Evolutionary conservation across 2,329 filamentous ascomycete species (phyloP).

Genomic region (Aspergillus quadricinctus): DNA sequence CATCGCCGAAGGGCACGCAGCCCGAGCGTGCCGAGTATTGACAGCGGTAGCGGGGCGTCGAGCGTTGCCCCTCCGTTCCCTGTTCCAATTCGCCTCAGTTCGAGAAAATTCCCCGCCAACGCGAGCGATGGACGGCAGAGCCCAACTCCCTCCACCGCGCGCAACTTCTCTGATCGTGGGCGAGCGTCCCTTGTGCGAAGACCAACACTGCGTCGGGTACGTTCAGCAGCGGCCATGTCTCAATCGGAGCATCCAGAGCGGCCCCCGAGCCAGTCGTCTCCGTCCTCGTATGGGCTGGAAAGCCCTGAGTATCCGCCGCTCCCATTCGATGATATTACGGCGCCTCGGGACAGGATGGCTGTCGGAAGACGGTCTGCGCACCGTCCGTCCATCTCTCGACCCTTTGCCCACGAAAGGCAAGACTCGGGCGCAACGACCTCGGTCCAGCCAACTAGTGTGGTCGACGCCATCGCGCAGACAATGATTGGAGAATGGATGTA

Average conservation of each 20-base stretch:
- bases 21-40: conserved; percentile 43
- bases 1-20: conserved; percentile 61
- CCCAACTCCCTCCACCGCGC: conserved; percentile 61
- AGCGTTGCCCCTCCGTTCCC: conserved; percentile 70
- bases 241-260: conserved; percentile 46
- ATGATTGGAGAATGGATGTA: conserved; percentile 81
- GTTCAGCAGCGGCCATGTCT: conserved; percentile 73
- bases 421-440: conserved; percentile 52
- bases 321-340: conserved; percentile 66
- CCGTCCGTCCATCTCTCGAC: conserved; percentile 21
- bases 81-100: conserved; percentile 85
- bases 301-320: conserved; percentile 70
- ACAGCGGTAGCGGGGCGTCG: conserved; percentile 35
- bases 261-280: conserved; percentile 45
- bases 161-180: conserved; percentile 52
- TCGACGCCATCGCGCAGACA: conserved; percentile 94
- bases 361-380: conserved; percentile 19
- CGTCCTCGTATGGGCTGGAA: conserved; percentile 62
- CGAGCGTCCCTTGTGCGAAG: conserved; percentile 55
- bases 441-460: conserved; percentile 70
- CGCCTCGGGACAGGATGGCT: conserved; percentile 35
- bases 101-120: conserved; percentile 65
- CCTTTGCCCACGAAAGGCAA: conserved; percentile 30
- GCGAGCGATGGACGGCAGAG: conserved; percentile 74
- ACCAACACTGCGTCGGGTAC: conserved; percentile 69